These are phyloP conservation scores for Hypoxylon trugodes DNA, from an alignment of 495 filamentous ascomycete genomes.

Conservation along the genomic window DNA sequence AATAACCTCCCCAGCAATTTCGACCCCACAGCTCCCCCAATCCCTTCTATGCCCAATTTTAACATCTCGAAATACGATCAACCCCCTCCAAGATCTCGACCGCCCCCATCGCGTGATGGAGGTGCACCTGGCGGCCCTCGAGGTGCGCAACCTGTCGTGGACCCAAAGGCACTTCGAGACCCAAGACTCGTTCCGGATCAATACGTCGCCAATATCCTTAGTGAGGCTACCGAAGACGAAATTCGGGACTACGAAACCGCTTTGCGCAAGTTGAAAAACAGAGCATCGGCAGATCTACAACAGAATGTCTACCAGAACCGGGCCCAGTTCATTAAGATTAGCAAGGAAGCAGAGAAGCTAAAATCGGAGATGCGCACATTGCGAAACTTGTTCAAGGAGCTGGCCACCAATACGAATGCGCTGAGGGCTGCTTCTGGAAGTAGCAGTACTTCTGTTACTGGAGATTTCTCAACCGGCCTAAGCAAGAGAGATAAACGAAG, in stretches of 20 bases:
- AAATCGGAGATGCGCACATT: slow-evolving; percentile 95
- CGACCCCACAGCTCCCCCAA: slow-evolving; percentile 66
- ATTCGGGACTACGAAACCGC: slow-evolving; percentile 82
- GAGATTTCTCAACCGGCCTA: slow-evolving; percentile 57
- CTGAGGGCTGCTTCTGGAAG: slow-evolving; percentile 73
- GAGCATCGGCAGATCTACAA: slow-evolving; percentile 88
- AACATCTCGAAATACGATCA: slow-evolving; percentile 62
- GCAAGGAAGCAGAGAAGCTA: slow-evolving; percentile 97
- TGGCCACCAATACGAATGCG: slow-evolving; percentile 75
- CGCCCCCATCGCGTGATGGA: slow-evolving; percentile 58
- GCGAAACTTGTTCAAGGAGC: slow-evolving; percentile 85
- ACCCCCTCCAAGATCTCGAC: slow-evolving; percentile 50
- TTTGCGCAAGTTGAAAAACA: slow-evolving; percentile 79
- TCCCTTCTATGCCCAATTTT: slow-evolving; percentile 69
- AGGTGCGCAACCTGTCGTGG: slow-evolving; percentile 60
- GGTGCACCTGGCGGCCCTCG: slow-evolving; percentile 38
- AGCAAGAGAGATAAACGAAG: slow-evolving; percentile 75
- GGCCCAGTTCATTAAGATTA: slow-evolving; percentile 98
- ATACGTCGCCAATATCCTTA: slow-evolving; percentile 82
- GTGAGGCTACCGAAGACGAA: slow-evolving; percentile 93
- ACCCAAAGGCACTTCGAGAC: slow-evolving; percentile 79
- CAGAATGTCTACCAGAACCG: slow-evolving; percentile 98
- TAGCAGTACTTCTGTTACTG: slow-evolving; percentile 31
- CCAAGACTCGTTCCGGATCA: slow-evolving; percentile 77
- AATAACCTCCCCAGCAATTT: slow-evolving; percentile 75